Percentiles rank a stretch among this genome's conserved stretches.
These are phyloP conservation scores for Bryoglossum gracile DNA, from an alignment of 495 filamentous ascomycete genomes.

Conservation along the genomic window DNA sequence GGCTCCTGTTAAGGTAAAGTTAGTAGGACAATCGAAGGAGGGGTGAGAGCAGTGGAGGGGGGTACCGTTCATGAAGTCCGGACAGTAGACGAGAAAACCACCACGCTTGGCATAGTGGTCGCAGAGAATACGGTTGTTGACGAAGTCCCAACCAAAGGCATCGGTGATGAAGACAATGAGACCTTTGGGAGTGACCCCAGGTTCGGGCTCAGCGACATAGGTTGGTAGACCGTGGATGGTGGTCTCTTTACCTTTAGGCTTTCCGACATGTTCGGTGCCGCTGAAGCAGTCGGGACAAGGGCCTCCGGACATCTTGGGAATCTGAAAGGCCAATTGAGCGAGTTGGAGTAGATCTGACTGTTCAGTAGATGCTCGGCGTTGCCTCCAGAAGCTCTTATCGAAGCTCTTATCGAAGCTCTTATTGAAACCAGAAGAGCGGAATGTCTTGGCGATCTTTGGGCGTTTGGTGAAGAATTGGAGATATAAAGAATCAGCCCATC, in stretches of 20 bases:
- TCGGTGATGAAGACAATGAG: conserved; percentile 52
- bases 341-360: background rate
- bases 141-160: conserved; percentile 52
- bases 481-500: too few species aligned
- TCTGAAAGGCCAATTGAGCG: too few species aligned
- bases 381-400: too few species aligned
- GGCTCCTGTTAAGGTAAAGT: conserved; percentile 10
- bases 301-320: background rate
- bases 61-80: conserved; percentile 55
- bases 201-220: conserved; percentile 39
- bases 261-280: conserved; percentile 7
- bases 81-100: conserved; percentile 44
- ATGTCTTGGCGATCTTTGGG: too few species aligned
- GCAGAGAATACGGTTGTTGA: conserved; percentile 46
- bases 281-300: conserved; percentile 20
- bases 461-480: too few species aligned
- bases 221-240: conserved; percentile 41
- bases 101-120: conserved; percentile 46
- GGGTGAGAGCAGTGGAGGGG: too few species aligned
- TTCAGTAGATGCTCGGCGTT: background rate
- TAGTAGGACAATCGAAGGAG: background rate
- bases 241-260: conserved; percentile 26
- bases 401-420: too few species aligned
- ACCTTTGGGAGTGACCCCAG: conserved; percentile 31
- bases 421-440: too few species aligned